Conservation (phyloP, 192 early-diverging fungal genomes). For the Phlyctochytrium arcticum region DNA sequence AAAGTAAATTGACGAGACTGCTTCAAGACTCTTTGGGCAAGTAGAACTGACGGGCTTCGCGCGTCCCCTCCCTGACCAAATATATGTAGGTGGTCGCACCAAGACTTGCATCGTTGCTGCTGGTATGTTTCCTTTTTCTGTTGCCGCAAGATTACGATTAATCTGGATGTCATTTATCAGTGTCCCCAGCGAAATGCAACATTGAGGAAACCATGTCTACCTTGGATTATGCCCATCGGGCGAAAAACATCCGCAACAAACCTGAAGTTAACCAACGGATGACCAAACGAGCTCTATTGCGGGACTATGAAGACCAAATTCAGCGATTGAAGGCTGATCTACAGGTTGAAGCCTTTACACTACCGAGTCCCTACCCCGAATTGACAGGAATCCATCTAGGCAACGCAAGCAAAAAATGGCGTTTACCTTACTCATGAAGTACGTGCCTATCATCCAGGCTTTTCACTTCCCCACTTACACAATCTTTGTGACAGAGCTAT, state of each 20-base stretch:
- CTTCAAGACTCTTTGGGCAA: constrained; percentile 92
- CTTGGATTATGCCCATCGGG: constrained; percentile 74
- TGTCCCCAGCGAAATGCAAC: constrained; percentile 77
- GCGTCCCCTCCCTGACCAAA: constrained; percentile 33
- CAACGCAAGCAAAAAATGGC: constrained; percentile 78
- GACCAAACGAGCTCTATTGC: constrained; percentile 76
- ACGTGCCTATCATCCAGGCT: not conserved
- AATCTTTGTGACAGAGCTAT: constrained; percentile 60
- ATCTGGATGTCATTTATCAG: constrained; percentile 12
- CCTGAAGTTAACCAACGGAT: constrained; percentile 63
- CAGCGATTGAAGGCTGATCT: constrained; percentile 77
- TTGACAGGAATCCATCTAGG: no score
- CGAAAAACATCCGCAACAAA: constrained; percentile 56
- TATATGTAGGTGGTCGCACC: constrained; percentile 61
- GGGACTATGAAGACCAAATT: constrained; percentile 75
- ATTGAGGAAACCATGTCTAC: constrained; percentile 89
- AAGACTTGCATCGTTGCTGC: constrained; percentile 97
- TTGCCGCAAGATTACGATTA: no score
- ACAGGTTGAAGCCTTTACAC: constrained; percentile 40
- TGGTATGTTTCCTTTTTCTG: constrained; percentile 21
- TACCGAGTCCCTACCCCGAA: not conserved
- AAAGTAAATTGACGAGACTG: constrained; percentile 87
- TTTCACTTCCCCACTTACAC: no score
- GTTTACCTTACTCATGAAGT: constrained; percentile 65
- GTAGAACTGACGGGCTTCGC: constrained; percentile 29